Percentiles rank a stretch among this genome's conserved stretches.
Evolutionary conservation across 257 asterid genomes (phyloP).

Genomic region (Nicotiana tomentosiformis): DNA sequence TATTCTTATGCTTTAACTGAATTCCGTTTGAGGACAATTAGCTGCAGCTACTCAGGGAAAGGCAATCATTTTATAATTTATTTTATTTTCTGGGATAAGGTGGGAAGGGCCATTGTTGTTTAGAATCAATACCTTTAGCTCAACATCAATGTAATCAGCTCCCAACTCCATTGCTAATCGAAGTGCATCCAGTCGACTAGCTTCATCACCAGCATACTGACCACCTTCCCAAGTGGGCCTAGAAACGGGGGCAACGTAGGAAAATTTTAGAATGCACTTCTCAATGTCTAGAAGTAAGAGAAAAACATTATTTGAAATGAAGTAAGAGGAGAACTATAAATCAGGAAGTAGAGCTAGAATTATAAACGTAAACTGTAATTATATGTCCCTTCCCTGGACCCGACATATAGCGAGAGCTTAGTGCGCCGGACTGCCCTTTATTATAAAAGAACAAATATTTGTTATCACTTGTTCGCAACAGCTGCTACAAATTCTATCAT

Average conservation of each 20-base stretch:
- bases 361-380: background rate
- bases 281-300: background rate
- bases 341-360: background rate
- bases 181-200: slow-evolving; percentile 53
- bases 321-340: background rate
- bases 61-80: background rate
- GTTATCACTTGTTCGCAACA: background rate
- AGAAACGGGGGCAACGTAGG: slow-evolving; percentile 17
- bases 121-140: slow-evolving; percentile 60
- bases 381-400: too few relatives aligned
- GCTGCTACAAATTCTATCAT: background rate
- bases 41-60: background rate
- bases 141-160: slow-evolving; percentile 94
- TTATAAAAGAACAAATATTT: background rate
- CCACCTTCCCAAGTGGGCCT: slow-evolving; percentile 99
- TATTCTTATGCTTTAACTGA: background rate
- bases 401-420: too few relatives aligned
- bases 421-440: too few relatives aligned
- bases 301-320: too few relatives aligned
- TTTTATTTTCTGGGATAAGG: background rate
- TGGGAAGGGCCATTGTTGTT: background rate
- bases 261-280: background rate
- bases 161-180: slow-evolving; percentile 87
- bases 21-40: background rate
- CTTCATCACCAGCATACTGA: slow-evolving; percentile 79